Evolutionary conservation across 208 protist genomes (phyloP), one percentile per base, ranked within the genome.

Genomic region (Acanthamoeba royreba): DNA sequence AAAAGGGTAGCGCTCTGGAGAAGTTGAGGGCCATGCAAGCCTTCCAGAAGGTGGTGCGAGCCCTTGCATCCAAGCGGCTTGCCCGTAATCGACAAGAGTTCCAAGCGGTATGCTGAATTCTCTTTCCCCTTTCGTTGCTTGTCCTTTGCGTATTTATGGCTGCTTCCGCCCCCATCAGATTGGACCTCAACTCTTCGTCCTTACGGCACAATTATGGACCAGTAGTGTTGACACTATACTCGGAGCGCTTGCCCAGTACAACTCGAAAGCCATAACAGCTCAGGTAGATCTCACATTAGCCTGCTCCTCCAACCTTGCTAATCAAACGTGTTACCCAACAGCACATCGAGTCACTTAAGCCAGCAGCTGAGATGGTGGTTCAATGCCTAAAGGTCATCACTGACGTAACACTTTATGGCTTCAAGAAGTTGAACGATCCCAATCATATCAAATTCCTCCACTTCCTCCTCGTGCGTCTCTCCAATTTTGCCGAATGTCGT

Each of bases 401-500:
- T 1, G 53, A 92, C 28, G 45, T 92, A 25, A 45, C 47, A 31
- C 88, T 72, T 11, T 45, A 92, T 43, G 63, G 88, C 88, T 92
- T 72, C 66, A 22, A 22, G n/a, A 79, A 92, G 22, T 15, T 79
- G 22, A 79, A 92, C 19, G 53, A 72, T 19, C 22, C 63, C 42
- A 72, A 72, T 42, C 53, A 55, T 25, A 33, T 81, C 43, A 47
- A 72, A 40, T 92, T 92, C 63, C 47, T 92, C 61, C 88, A 92
- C 28, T 79, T 63, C n/a, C 46, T 72, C 17, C 88, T 92, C 45
- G 42, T 61, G 3, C 63, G 53, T n/a, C 66, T 92, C 0, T 49
- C 47, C 45, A 61, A 47, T 43, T 92, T 92, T 58, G 43, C 66
- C 25, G 88, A 92, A 7, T 92, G 88, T 61, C 53, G 88, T 92